Base-by-base conservation (phyloP, 192 early-diverging fungal genomes). In the Oehlia diaphana region DNA sequence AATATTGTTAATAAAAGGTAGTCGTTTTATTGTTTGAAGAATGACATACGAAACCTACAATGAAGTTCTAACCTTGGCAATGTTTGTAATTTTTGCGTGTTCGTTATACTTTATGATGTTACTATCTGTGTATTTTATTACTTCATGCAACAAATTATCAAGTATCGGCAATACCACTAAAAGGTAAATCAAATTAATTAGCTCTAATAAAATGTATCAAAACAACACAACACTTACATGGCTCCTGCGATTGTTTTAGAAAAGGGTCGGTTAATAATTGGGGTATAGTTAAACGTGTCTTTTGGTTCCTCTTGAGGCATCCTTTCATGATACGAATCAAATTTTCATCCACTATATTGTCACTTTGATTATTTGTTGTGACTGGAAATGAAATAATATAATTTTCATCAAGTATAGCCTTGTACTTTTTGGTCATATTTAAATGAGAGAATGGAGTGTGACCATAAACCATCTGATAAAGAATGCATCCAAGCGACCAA, bases 401-500 rank as follows among this genome's bases (percentile, higher is more conserved):
- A 0, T 86, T 82, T 21, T 92, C 86, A 72, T 96, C 90, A 1
- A 88, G 87, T 63, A 98, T 98, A 1, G 87, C 89, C 4, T 86
- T 86, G 35, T 96, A 74, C 82, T 95, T 96, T 63, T 91, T 80
- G 72, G 86, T 84, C 67, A 92, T 80, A 19, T 85, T 80, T n/a
- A 86, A 65, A 74, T 94, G 87, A 23, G 88, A 86, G 84, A 97
- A 98, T 10, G 96, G 97, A 6, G 95, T 91, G 9, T 86, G 86
- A 0, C 93, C 93, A 78, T 97, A 97, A 9, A 95, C 89, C 87
- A 98, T 92, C 75, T 96, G 93, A 83, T 97, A 98, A 23, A 97
- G 80, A 44, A 98, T 98, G 72, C 95, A 96, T 16, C 96, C 96
- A 10, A 97, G 83, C 0, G 95, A 95, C 97, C 97, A 95, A 2